phyloP scores from a whole-genome alignment of 768 basidiomycete genomes.

The Sarcodon sp. region DNA sequence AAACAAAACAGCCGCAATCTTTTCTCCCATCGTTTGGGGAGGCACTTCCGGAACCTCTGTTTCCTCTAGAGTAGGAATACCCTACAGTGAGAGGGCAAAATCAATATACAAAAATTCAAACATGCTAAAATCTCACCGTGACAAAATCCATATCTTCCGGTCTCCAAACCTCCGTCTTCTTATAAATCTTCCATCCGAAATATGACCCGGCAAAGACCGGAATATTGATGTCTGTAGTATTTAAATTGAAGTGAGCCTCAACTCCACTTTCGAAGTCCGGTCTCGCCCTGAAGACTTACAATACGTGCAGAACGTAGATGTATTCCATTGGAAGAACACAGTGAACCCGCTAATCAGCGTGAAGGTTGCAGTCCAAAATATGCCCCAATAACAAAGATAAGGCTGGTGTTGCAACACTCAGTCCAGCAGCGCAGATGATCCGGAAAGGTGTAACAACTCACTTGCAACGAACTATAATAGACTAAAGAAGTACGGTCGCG shows the following conservation, averaged over 20 bases:
- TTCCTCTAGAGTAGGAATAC: constrained; percentile 58
- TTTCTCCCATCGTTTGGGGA: constrained; percentile 36
- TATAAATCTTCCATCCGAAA: constrained; percentile 29
- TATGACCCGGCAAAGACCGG: constrained; percentile 35
- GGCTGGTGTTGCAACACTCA: constrained; percentile 27
- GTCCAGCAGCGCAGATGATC: too few species aligned
- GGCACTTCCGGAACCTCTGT: constrained; percentile 42
- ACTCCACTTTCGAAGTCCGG: too few species aligned
- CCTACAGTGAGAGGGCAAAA: constrained; percentile 19
- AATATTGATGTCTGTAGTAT: constrained; percentile 25
- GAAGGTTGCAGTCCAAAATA: constrained; percentile 51
- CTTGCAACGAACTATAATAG: constrained; percentile 36
- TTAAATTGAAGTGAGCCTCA: constrained; percentile 3
- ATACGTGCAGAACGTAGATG: constrained; percentile 34
- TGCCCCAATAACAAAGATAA: constrained; percentile 57
- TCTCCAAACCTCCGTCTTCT: constrained; percentile 33
- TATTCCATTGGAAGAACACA: constrained; percentile 54
- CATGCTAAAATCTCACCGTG: constrained; percentile 25
- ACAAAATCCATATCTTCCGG: constrained; percentile 60
- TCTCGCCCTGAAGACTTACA: constrained; percentile 18
- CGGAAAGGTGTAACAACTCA: too few species aligned
- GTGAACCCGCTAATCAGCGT: constrained; percentile 41
- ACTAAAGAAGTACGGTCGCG: constrained; percentile 46
- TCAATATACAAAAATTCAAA: background rate
- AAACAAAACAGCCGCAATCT: constrained; percentile 39